Evolutionary conservation across 2,329 filamentous ascomycete genomes (phyloP).

Genomic region (Cryphonectria parasitica): DNA sequence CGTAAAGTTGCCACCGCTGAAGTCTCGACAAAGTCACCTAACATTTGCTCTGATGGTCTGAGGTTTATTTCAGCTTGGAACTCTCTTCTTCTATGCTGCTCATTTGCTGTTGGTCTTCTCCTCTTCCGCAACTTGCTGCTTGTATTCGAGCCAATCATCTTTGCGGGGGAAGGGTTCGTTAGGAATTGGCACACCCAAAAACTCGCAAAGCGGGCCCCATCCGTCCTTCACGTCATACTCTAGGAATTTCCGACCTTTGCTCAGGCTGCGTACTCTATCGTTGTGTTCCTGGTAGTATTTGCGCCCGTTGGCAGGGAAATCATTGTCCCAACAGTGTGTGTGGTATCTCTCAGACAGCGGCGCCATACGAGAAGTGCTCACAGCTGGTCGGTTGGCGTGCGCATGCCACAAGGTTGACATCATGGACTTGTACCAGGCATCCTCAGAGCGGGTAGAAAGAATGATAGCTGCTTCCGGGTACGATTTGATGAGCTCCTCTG

Average conservation of each 20-base stretch:
- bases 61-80: too few species aligned
- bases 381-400: slow-evolving; percentile 27
- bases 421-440: slow-evolving; percentile 59
- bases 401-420: slow-evolving; percentile 36
- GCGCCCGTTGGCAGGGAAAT: slow-evolving; percentile 34
- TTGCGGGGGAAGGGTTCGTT: slow-evolving; percentile 35
- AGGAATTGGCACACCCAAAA: slow-evolving; percentile 34
- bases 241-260: slow-evolving; percentile 32
- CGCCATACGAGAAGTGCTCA: slow-evolving; percentile 33
- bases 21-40: too few species aligned
- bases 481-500: slow-evolving; percentile 62
- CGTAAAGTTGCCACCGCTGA: too few species aligned
- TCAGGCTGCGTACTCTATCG: slow-evolving; percentile 31
- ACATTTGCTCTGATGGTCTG: too few species aligned
- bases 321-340: slow-evolving; percentile 36
- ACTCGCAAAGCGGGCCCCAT: slow-evolving; percentile 37
- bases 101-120: slow-evolving; percentile 12
- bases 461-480: slow-evolving; percentile 68
- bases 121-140: slow-evolving; percentile 34
- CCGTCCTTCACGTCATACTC: slow-evolving; percentile 36
- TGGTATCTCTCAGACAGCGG: slow-evolving; percentile 35
- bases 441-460: slow-evolving; percentile 60
- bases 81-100: neutral
- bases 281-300: slow-evolving; percentile 36
- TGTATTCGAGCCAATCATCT: slow-evolving; percentile 39